phyloP scores from a whole-genome alignment of 2,329 filamentous ascomycete genomes.

The Catunica adiposa region DNA sequence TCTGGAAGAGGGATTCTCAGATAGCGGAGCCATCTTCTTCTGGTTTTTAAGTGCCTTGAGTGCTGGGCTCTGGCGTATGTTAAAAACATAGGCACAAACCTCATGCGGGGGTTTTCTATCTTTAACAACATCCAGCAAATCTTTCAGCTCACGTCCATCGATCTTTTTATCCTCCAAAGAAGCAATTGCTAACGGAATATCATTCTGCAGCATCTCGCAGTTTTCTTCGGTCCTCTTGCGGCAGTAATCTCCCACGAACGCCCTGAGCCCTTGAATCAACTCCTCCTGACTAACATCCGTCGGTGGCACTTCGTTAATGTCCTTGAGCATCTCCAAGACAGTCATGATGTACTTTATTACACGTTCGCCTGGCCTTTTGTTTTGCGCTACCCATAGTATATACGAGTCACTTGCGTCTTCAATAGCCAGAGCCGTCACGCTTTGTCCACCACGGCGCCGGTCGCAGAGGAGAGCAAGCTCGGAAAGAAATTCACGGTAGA shows the following conservation, averaged over 20 bases:
- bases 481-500: not conserved
- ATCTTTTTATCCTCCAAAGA: not conserved
- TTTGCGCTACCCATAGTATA: slow-evolving; percentile 30
- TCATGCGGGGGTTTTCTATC: not conserved
- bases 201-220: no score
- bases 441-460: slow-evolving; percentile 28
- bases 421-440: slow-evolving; percentile 29
- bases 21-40: not conserved
- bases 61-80: not conserved
- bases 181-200: no score
- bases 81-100: not conserved
- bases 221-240: no score
- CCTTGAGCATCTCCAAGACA: not conserved
- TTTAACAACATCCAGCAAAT: not conserved
- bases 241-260: no score
- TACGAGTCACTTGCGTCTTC: slow-evolving; percentile 21
- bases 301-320: not conserved
- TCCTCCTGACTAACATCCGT: not conserved
- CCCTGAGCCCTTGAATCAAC: no score
- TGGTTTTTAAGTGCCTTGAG: not conserved
- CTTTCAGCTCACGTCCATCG: not conserved
- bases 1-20: not conserved
- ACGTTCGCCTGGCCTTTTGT: slow-evolving; percentile 17
- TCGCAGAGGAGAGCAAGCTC: slow-evolving; percentile 29
- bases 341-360: not conserved